A percentile compares a stretch with the other conserved stretches of the same genome.
phyloP scores from a whole-genome alignment of 1,284 basidiomycete species.

The Ceratobasidium sp. region DNA sequence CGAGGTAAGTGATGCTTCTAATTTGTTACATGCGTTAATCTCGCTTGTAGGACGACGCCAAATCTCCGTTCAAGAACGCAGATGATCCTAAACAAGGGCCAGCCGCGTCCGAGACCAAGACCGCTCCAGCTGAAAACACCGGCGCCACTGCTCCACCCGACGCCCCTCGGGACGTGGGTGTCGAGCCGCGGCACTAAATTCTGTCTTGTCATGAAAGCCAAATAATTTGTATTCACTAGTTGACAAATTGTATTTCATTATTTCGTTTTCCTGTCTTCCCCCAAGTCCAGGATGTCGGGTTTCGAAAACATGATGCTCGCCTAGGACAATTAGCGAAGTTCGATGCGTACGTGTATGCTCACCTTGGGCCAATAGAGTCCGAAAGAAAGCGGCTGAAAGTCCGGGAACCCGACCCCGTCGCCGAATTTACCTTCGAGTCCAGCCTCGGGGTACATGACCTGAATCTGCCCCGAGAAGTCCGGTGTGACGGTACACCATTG shows the following conservation, averaged over 20 bases:
- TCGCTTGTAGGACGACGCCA: not conserved
- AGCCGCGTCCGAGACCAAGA: not conserved
- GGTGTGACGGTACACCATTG: conserved; percentile 20
- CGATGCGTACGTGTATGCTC: not conserved
- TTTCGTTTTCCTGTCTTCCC: conserved; percentile 30
- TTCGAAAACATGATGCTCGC: conserved; percentile 4
- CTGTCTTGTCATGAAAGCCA: too few relatives aligned
- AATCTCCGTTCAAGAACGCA: not conserved
- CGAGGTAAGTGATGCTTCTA: not conserved
- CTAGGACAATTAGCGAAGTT: not conserved
- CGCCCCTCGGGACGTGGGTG: too few relatives aligned
- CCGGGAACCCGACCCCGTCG: conserved; percentile 28
- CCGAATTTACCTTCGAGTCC: conserved; percentile 2
- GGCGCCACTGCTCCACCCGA: conserved; percentile 2
- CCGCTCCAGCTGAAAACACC: not conserved
- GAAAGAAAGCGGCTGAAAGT: not conserved
- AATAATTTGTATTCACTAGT: not conserved
- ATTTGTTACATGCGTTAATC: not conserved
- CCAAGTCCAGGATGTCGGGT: conserved; percentile 1
- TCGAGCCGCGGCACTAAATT: too few relatives aligned
- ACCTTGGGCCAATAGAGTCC: conserved; percentile 28
- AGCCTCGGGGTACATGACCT: conserved; percentile 25
- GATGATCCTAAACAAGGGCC: not conserved
- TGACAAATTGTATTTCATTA: not conserved
- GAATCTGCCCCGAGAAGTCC: not conserved